Base-by-base conservation (phyloP, 495 filamentous ascomycete genomes). In the Penicillium daleae region DNA sequence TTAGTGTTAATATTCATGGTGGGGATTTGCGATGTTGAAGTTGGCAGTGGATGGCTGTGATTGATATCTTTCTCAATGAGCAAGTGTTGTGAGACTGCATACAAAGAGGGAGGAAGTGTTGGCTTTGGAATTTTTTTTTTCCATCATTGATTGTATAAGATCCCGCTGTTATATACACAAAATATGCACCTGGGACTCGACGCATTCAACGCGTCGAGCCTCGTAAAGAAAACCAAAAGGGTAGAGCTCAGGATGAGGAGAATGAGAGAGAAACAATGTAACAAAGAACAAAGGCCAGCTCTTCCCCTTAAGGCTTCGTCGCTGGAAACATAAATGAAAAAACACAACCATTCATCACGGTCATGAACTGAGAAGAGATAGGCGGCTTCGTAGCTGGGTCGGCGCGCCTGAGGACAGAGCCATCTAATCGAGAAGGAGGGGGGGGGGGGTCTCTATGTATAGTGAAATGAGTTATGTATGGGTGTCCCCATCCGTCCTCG, bases 261-360 rank as follows among this genome's bases (percentile, higher is more conserved):
- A 53, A 65, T 53, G 9, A 54, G 49, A 54, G 26, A 13, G 32
- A 27, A 24, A 53, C 10, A 35, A 59, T 44, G 15, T 44, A 48
- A 60, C 40, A 42, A 21, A 40, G 19, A 57, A 61, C 49, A 22
- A 48, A 58, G 15, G 33, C 67, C 61, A 70, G 65, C 50, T 65
- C 59, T 57, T 49, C 29, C 51, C 44, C 52, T 42, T 5, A n/a
- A 46, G 26, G 17, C 22, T 62, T 62, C 60, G 42, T 57, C 29
- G 42, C 60, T 62, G 53, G n/a, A 46, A 24, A 46, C 7, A 12
- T 22, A 21, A 46, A 3, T 21, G 22, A 49, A 54, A 22, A 37
- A 44, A 60, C 64, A 66, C 66, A 62, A 70, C 70, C 63, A 63
- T 71, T 54, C 70, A 64, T 71, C 61, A 69, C 49, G 61, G 67